Evolutionary conservation across 202 grass and related monocot genomes (phyloP).

Genomic region (Schoenoplectus tabernaemontani): DNA sequence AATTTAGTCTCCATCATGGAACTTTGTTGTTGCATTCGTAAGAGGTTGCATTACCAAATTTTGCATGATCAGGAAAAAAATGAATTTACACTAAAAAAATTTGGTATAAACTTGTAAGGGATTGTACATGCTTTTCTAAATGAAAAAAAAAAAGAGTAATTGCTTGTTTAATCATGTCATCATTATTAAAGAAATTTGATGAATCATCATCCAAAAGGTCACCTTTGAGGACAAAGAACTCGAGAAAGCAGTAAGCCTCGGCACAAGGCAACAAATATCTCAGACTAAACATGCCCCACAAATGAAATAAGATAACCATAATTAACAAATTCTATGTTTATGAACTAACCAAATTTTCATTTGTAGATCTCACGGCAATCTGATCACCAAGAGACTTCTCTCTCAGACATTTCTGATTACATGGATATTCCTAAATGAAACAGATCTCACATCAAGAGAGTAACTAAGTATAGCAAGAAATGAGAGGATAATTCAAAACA

Average conservation of each 20-base stretch:
- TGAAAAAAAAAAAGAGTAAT: background rate
- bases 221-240: background rate
- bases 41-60: background rate
- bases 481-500: too few relatives aligned
- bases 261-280: background rate
- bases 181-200: background rate
- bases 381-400: constrained; percentile 18
- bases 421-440: constrained; percentile 53
- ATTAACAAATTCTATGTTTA: background rate
- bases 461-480: constrained; percentile 1
- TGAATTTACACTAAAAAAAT: background rate
- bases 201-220: background rate
- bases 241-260: background rate
- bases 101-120: background rate
- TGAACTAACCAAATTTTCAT: constrained; percentile 44
- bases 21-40: background rate
- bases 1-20: background rate
- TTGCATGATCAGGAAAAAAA: background rate
- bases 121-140: background rate
- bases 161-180: background rate
- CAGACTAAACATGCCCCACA: background rate
- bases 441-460: background rate
- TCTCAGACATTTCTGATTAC: constrained; percentile 39
- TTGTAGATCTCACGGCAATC: constrained; percentile 17
- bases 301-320: background rate